A percentile compares a stretch with the other conserved stretches of the same genome.
Evolutionary conservation across 805 yeast genomes (phyloP).

Genomic region (Lachancea dasiensis): DNA sequence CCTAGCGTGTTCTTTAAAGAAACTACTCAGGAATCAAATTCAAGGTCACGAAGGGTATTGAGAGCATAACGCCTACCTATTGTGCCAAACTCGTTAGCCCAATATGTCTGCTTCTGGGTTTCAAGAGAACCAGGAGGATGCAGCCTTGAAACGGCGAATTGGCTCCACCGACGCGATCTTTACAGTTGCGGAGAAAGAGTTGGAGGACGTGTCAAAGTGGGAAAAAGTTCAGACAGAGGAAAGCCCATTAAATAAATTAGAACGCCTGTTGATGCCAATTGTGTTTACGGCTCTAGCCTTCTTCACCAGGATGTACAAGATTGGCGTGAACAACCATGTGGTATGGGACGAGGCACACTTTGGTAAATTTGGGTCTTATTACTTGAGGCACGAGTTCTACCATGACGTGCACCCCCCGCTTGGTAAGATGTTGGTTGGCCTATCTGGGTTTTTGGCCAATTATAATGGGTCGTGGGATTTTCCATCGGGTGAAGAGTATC

Average conservation of each 20-base stretch:
- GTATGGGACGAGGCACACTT: slow-evolving; percentile 92
- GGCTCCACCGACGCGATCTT: slow-evolving; percentile 9
- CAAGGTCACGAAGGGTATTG: too few relatives aligned
- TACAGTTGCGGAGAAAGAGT: slow-evolving; percentile 10
- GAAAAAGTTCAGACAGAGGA: slow-evolving; percentile 5
- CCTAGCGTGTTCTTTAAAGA: too few relatives aligned
- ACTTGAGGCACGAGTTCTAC: slow-evolving; percentile 71
- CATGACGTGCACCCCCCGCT: slow-evolving; percentile 87
- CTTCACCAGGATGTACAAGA: slow-evolving; percentile 53
- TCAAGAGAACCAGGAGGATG: slow-evolving; percentile 13
- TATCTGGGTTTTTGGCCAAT: slow-evolving; percentile 78
- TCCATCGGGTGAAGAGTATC: slow-evolving; percentile 59
- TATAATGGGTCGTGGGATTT: slow-evolving; percentile 73
- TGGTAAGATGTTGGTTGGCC: slow-evolving; percentile 74
- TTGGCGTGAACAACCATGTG: slow-evolving; percentile 52
- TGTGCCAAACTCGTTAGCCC: background rate
- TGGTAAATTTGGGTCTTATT: slow-evolving; percentile 80
- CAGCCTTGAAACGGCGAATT: slow-evolving; percentile 11
- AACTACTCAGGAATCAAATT: too few relatives aligned
- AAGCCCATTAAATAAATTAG: slow-evolving; percentile 19
- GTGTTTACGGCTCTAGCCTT: slow-evolving; percentile 42
- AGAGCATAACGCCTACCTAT: too few relatives aligned
- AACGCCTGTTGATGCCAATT: slow-evolving; percentile 38
- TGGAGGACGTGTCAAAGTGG: slow-evolving; percentile 19
- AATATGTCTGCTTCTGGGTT: slow-evolving; percentile 20